A percentile compares a stretch with the other conserved stretches of the same genome.
phyloP scores from a whole-genome alignment of 805 yeast genomes.

The Priceomyces medius region DNA sequence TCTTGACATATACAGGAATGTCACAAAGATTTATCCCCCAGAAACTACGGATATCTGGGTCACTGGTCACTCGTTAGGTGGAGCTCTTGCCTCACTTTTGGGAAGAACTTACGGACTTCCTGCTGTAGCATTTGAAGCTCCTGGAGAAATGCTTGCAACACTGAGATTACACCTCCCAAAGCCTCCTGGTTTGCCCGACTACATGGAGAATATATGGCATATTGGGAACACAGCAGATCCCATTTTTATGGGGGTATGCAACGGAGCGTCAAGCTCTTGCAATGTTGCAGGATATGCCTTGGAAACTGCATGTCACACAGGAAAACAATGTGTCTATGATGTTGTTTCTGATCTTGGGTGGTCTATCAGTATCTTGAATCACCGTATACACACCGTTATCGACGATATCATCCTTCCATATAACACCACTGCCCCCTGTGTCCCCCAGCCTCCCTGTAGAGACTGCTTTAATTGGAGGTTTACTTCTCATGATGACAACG shows the following conservation, averaged over 20 bases:
- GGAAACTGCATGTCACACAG: conserved; percentile 95
- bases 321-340: conserved; percentile 83
- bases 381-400: conserved; percentile 86
- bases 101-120: conserved; percentile 92
- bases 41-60: conserved; percentile 71
- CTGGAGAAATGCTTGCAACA: conserved; percentile 86
- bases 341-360: conserved; percentile 87
- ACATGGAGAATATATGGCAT: conserved; percentile 87
- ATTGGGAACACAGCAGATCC: conserved; percentile 98
- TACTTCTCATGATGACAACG: conserved; percentile 48
- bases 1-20: conserved; percentile 73
- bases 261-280: conserved; percentile 88
- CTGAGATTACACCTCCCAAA: conserved; percentile 82
- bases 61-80: conserved; percentile 95
- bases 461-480: conserved; percentile 91
- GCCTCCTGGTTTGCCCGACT: conserved; percentile 84
- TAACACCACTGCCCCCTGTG: conserved; percentile 75
- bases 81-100: conserved; percentile 73
- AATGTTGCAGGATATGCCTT: conserved; percentile 93
- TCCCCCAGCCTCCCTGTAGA: conserved; percentile 74
- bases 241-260: conserved; percentile 92
- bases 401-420: conserved; percentile 72
- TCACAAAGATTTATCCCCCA: conserved; percentile 62
- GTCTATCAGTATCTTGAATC: conserved; percentile 85
- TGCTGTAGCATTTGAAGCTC: conserved; percentile 87